Conservation (phyloP, 345 rosid genomes). For the Cochlearia excelsa region DNA sequence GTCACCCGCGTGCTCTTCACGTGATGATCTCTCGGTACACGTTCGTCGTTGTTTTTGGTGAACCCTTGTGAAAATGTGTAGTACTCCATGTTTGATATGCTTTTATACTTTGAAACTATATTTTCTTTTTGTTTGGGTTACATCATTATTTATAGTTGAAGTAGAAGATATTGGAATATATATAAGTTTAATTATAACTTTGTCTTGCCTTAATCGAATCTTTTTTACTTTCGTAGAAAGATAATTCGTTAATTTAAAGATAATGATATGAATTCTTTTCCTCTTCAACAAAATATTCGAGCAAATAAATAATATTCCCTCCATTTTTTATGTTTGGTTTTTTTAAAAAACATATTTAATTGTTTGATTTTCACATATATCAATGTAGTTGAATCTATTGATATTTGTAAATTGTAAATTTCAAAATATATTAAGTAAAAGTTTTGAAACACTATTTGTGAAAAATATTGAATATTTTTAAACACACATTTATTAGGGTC, state of each 20-base stretch:
- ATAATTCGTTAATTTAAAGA: slow-evolving; percentile 1
- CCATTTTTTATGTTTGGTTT: no score
- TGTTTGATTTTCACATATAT: no score
- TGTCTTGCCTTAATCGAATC: slow-evolving; percentile 18
- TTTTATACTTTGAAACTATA: slow-evolving; percentile 6
- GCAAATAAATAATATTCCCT: no score
- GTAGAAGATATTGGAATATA: not conserved
- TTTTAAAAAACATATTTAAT: no score
- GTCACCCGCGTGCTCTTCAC: slow-evolving; percentile 24
- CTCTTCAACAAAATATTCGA: not conserved
- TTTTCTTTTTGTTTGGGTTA: not conserved
- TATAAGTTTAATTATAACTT: slow-evolving; percentile 5
- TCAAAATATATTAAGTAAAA: no score
- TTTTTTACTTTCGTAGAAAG: slow-evolving; percentile 17
- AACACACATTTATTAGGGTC: no score
- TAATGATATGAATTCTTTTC: not conserved
- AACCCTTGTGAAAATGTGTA: slow-evolving; percentile 30
- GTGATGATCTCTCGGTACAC: slow-evolving; percentile 30
- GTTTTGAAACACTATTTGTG: no score
- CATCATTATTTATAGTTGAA: slow-evolving; percentile 15
- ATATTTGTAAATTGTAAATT: no score
- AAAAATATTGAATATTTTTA: no score
- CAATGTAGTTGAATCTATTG: no score
- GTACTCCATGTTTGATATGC: slow-evolving; percentile 31
- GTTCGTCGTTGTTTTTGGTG: slow-evolving; percentile 15